phyloP scores from a whole-genome alignment of 768 basidiomycete species.

The Heimioporus sp. region DNA sequence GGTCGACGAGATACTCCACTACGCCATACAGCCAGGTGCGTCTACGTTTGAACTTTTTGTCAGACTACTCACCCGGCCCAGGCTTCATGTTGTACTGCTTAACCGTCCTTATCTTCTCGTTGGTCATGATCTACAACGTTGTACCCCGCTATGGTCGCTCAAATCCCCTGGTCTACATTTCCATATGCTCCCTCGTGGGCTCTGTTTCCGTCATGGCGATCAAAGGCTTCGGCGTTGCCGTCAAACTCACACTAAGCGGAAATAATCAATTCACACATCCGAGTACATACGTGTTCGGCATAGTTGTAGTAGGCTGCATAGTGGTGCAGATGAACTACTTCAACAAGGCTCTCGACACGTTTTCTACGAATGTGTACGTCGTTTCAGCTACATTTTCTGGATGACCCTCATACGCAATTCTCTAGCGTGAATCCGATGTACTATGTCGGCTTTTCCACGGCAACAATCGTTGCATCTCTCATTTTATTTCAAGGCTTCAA shows the following conservation, averaged over 20 bases:
- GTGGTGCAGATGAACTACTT: constrained; percentile 94
- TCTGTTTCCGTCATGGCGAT: constrained; percentile 98
- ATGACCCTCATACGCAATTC: background rate
- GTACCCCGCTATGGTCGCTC: constrained; percentile 84
- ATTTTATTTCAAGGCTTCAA: constrained; percentile 98
- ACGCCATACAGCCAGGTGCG: constrained; percentile 91
- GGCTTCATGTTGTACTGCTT: constrained; percentile 92
- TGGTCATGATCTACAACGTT: constrained; percentile 85
- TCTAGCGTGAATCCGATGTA: constrained; percentile 94
- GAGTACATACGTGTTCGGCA: constrained; percentile 94
- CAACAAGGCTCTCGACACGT: constrained; percentile 96
- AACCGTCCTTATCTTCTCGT: constrained; percentile 74
- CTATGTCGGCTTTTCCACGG: constrained; percentile 94
- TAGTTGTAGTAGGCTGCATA: constrained; percentile 81
- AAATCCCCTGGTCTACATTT: constrained; percentile 90
- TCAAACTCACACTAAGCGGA: constrained; percentile 90
- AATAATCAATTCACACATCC: constrained; percentile 94
- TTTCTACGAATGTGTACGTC: constrained; percentile 95
- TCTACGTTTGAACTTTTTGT: background rate
- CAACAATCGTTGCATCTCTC: constrained; percentile 89
- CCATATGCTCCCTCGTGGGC: constrained; percentile 94
- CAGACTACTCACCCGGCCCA: constrained; percentile 30
- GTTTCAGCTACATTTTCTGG: background rate
- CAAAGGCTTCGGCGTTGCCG: constrained; percentile 96
- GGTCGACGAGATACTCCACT: constrained; percentile 89